Conservation (phyloP, 805 yeast genomes). For the Zygosaccharomyces kombuchaensis region DNA sequence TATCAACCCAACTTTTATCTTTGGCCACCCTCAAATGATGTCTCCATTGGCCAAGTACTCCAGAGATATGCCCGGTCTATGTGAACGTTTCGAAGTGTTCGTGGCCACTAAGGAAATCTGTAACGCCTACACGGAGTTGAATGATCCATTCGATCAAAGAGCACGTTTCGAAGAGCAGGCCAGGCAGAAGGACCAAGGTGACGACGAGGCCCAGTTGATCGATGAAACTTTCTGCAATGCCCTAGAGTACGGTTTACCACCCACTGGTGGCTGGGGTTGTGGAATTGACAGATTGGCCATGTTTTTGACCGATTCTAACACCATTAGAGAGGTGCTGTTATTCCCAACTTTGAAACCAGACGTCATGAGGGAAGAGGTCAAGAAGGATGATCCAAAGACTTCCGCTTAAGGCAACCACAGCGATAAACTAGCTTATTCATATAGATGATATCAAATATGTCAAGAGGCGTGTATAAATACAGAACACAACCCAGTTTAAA, state of each 20-base stretch:
- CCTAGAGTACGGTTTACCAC: slow-evolving; percentile 96
- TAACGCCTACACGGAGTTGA: slow-evolving; percentile 97
- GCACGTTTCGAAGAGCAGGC: slow-evolving; percentile 98
- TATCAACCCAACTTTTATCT: slow-evolving; percentile 95
- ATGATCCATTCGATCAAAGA: slow-evolving; percentile 98
- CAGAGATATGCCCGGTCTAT: slow-evolving; percentile 86
- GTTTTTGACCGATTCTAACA: slow-evolving; percentile 95
- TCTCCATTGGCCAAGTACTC: slow-evolving; percentile 97
- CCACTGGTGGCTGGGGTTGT: slow-evolving; percentile 99
- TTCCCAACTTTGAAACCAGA: slow-evolving; percentile 99
- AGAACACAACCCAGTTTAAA: not conserved
- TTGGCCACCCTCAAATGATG: slow-evolving; percentile 99
- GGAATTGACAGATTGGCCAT: slow-evolving; percentile 97
- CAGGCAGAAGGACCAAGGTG: slow-evolving; percentile 97
- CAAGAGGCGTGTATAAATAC: slow-evolving; percentile 1
- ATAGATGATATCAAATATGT: not conserved
- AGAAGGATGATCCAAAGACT: slow-evolving; percentile 23
- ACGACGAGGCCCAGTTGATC: slow-evolving; percentile 94
- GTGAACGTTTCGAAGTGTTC: slow-evolving; percentile 97
- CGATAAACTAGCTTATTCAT: not conserved
- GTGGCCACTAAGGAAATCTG: slow-evolving; percentile 98
- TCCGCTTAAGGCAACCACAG: slow-evolving; percentile 2
- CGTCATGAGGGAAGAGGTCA: slow-evolving; percentile 36
- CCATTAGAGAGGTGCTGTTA: slow-evolving; percentile 93
- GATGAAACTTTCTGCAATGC: slow-evolving; percentile 98